A percentile compares a stretch with the other conserved stretches of the same genome.
phyloP scores from a whole-genome alignment of 352 stramenopile species.

The Phytophthora aleatoria region DNA sequence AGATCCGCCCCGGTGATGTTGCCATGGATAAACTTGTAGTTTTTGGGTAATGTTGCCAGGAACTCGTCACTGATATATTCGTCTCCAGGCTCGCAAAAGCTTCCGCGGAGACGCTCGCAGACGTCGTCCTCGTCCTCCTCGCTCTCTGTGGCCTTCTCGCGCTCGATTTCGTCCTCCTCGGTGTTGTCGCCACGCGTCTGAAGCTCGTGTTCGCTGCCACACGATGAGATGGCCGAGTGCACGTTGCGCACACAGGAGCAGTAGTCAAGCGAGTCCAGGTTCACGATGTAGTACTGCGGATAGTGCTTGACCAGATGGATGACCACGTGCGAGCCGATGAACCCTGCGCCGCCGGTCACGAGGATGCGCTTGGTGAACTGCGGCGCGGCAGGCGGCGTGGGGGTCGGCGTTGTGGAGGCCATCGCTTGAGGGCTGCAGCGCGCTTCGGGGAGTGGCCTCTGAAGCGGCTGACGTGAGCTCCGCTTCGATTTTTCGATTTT shows the following conservation, averaged over 20 bases:
- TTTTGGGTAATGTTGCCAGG: constrained; percentile 41
- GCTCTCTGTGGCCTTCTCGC: constrained; percentile 17
- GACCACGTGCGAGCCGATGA: constrained; percentile 97
- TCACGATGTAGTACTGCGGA: constrained; percentile 97
- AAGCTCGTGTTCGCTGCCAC: constrained; percentile 1
- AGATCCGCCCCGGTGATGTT: constrained; percentile 95
- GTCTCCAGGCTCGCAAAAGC: constrained; percentile 61
- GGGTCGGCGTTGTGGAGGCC: neutral
- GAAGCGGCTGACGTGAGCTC: neutral
- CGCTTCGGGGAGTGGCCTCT: constrained; percentile 3
- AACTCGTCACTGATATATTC: constrained; percentile 28
- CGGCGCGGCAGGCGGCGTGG: neutral
- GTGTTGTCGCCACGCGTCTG: constrained; percentile 5
- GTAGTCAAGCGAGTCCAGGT: constrained; percentile 93
- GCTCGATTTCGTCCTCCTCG: constrained; percentile 32
- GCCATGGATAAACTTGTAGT: constrained; percentile 98
- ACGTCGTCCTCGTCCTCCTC: constrained; percentile 47
- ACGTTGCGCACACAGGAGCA: constrained; percentile 76
- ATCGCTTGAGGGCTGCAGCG: constrained; percentile 6
- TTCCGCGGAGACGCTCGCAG: constrained; percentile 50
- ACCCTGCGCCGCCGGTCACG: constrained; percentile 96
- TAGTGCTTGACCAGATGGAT: constrained; percentile 97
- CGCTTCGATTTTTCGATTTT: constrained; percentile 9
- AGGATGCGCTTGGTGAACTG: constrained; percentile 93
- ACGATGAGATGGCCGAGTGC: constrained; percentile 54